phyloP scores from a whole-genome alignment of 148 eudicot species.

The Vaccinium myrtillus region DNA sequence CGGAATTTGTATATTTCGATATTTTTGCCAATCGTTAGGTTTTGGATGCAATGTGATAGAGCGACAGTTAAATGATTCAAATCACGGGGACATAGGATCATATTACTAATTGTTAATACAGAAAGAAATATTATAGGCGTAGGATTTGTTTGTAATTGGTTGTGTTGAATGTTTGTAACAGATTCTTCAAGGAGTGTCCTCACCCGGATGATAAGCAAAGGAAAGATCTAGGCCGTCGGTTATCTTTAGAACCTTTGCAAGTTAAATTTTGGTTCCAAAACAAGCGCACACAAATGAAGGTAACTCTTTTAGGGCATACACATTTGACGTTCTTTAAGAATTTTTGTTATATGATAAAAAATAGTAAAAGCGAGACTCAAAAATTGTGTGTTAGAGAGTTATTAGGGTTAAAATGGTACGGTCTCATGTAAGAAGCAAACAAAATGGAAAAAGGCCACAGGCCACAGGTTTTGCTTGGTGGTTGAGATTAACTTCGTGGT shows the following conservation, averaged over 20 bases:
- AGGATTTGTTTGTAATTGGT: background rate
- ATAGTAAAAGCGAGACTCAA: too few species aligned
- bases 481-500: background rate
- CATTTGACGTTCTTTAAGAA: too few species aligned
- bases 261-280: constrained; percentile 99
- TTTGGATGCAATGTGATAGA: background rate
- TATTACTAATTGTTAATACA: too few species aligned
- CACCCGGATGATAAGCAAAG: constrained; percentile 99
- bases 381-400: too few species aligned
- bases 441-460: too few species aligned
- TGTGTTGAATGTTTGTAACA: constrained; percentile 18
- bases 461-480: background rate
- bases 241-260: constrained; percentile 83
- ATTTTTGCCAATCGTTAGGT: background rate
- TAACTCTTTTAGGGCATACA: background rate
- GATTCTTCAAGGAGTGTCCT: constrained; percentile 97
- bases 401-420: too few species aligned
- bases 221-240: constrained; percentile 84
- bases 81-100: background rate
- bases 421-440: too few species aligned
- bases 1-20: background rate
- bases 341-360: too few species aligned
- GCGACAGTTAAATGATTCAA: background rate
- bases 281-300: constrained; percentile 99
- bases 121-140: background rate